Conservation (phyloP, 345 rosid genomes). For the Tarenaya hassleriana region DNA sequence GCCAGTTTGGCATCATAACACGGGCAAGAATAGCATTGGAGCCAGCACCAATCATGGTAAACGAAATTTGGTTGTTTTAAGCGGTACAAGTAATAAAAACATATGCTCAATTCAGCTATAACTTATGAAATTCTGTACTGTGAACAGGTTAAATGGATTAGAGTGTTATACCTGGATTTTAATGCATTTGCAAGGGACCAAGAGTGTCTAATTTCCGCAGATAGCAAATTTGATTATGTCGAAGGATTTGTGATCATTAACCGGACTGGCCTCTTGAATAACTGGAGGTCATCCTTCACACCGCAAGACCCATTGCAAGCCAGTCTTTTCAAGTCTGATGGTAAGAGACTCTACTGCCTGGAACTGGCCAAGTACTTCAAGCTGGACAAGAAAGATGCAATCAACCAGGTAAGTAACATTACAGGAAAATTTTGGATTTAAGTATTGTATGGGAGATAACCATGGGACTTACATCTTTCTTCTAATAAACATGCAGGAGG, state of each 20-base stretch:
- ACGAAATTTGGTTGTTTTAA: slow-evolving; percentile 12
- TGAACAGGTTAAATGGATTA: slow-evolving; percentile 89
- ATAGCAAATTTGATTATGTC: slow-evolving; percentile 55
- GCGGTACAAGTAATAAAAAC: slow-evolving; percentile 1
- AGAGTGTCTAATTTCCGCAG: slow-evolving; percentile 57
- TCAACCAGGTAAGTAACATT: slow-evolving; percentile 44
- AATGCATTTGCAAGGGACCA: slow-evolving; percentile 66
- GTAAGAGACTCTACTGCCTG: slow-evolving; percentile 70
- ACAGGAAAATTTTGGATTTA: neutral
- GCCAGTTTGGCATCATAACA: slow-evolving; percentile 94
- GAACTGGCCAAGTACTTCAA: slow-evolving; percentile 80
- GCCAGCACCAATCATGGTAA: slow-evolving; percentile 79
- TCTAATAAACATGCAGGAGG: slow-evolving; percentile 51
- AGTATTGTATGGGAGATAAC: slow-evolving; percentile 2
- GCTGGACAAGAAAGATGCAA: slow-evolving; percentile 30
- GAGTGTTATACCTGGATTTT: slow-evolving; percentile 80
- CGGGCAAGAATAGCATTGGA: slow-evolving; percentile 78
- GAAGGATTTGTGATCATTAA: slow-evolving; percentile 92
- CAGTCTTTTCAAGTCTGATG: slow-evolving; percentile 66
- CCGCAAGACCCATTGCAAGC: slow-evolving; percentile 78
- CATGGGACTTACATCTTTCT: neutral
- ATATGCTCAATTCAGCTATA: slow-evolving; percentile 2
- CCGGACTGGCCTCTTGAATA: slow-evolving; percentile 71
- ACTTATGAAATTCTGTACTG: slow-evolving; percentile 17
- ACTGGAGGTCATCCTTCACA: slow-evolving; percentile 80